Evolutionary conservation across 805 yeast genomes (phyloP).

Genomic region (Nakazawaea anatomiae): DNA sequence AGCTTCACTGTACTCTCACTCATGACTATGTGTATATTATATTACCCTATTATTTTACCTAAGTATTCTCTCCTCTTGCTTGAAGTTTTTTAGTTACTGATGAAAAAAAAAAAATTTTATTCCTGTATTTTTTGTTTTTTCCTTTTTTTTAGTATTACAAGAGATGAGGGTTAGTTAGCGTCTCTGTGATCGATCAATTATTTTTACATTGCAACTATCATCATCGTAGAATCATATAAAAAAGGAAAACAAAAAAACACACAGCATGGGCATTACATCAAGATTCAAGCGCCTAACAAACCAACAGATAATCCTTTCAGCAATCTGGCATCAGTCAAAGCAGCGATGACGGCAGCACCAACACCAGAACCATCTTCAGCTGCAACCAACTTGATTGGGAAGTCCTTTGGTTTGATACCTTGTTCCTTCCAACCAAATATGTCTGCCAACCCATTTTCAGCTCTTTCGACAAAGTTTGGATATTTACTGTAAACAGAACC

Average conservation of each 20-base stretch:
- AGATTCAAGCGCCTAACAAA: slow-evolving; percentile 11
- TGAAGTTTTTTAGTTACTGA: too few species aligned
- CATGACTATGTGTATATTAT: neutral
- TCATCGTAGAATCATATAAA: too few species aligned
- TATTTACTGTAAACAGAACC: slow-evolving; percentile 94
- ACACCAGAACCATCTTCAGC: slow-evolving; percentile 99
- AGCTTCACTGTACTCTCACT: slow-evolving; percentile 31
- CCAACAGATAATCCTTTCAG: slow-evolving; percentile 68
- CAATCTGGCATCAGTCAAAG: slow-evolving; percentile 79
- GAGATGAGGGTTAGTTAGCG: too few species aligned
- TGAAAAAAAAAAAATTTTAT: too few species aligned
- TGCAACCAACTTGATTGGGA: slow-evolving; percentile 80
- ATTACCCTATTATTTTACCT: neutral
- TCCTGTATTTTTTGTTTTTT: too few species aligned
- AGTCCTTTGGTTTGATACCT: slow-evolving; percentile 34
- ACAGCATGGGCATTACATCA: too few species aligned
- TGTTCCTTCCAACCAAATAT: slow-evolving; percentile 75
- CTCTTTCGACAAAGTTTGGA: slow-evolving; percentile 91
- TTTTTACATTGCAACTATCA: too few species aligned
- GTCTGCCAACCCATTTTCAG: slow-evolving; percentile 87
- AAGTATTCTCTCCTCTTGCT: neutral
- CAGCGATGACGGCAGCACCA: slow-evolving; percentile 98
- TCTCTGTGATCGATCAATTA: too few species aligned
- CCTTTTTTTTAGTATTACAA: too few species aligned
- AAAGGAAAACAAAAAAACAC: too few species aligned